Conservation (phyloP, 2,329 filamentous ascomycete species). For the Arachnopeziza araneosa region DNA sequence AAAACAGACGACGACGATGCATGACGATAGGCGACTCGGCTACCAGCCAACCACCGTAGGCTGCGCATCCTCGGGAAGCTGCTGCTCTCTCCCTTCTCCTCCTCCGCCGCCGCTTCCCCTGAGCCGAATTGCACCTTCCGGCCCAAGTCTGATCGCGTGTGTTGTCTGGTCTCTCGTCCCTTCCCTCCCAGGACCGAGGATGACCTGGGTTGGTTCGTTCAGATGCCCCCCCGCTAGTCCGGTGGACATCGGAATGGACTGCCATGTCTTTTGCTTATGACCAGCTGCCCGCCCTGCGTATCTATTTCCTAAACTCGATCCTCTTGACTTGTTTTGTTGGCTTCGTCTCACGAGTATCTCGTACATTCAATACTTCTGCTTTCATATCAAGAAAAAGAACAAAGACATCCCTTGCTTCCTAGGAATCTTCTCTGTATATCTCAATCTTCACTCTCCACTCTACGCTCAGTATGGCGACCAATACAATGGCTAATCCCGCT, state of each 20-base stretch:
- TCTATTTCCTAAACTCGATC: too few species aligned
- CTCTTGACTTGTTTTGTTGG: too few species aligned
- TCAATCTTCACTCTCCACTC: constrained; percentile 11
- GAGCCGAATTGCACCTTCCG: not conserved
- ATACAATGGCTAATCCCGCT: constrained; percentile 53
- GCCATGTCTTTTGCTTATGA: not conserved
- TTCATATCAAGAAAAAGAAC: not conserved
- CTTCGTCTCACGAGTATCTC: not conserved
- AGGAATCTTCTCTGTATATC: not conserved
- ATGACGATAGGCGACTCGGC: not conserved
- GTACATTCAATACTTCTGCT: not conserved
- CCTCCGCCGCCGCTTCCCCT: not conserved
- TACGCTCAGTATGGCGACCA: constrained; percentile 25
- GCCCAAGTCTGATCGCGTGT: not conserved
- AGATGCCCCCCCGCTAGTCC: not conserved
- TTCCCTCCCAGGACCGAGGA: not conserved
- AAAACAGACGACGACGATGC: not conserved
- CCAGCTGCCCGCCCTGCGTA: not conserved
- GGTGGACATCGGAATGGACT: not conserved
- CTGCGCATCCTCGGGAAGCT: not conserved
- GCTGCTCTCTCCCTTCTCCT: not conserved
- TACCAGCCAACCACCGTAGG: not conserved
- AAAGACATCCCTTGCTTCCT: not conserved
- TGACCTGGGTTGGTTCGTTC: not conserved
- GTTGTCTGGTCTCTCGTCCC: not conserved